Evolutionary conservation across 2,329 filamentous ascomycete species (phyloP), one percentile per base, ranked within the genome.

Genomic region (Thielaviopsis populi): DNA sequence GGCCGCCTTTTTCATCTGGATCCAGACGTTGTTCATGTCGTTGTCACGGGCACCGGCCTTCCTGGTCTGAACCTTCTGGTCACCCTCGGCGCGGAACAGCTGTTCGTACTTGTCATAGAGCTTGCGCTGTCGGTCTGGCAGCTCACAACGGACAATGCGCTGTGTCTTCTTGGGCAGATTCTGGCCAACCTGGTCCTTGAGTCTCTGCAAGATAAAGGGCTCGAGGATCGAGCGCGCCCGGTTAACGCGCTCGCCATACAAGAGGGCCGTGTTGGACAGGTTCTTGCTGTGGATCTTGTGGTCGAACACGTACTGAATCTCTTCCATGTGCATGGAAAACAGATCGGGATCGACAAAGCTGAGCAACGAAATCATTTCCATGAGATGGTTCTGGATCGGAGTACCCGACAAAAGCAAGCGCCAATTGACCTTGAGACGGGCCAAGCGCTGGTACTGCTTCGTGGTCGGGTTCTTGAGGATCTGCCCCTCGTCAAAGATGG

Each of bases 401-500:
- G 94, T 99, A 50, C 94, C 94, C 13, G 75, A 76, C 10, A 99
- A 81, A 3, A 99, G 79, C 61, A 99, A 81, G 67, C 91, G 85
- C 80, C 94, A 96, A n/a, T 83, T 77, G 0, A 90, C 86, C 0
- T 81, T 82, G 63, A 99, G 91, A 42, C 83, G 81, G 70, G 88
- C 84, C 62, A 97, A 78, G 66, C 88, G 86, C 69, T 84, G 82
- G 73, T 96, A 96, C 5, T 89, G 80, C 62, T 88, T 84, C 0
- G 91, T 95, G 58, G 85, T 84, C 1, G 86, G 85, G 71, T 96
- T 97, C 75, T 96, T 95, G 72, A 99, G 77, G 70, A 89, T 85
- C 74, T 99, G 94, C 0, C 92, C 94, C 74, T 99, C 94, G 71
- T 99, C 94, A 70, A 91, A 99, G 11, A 99, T 86, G 69, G 81